Evolutionary conservation across 805 yeast genomes (phyloP).

Genomic region (Blastobotrys chiropterorum): DNA sequence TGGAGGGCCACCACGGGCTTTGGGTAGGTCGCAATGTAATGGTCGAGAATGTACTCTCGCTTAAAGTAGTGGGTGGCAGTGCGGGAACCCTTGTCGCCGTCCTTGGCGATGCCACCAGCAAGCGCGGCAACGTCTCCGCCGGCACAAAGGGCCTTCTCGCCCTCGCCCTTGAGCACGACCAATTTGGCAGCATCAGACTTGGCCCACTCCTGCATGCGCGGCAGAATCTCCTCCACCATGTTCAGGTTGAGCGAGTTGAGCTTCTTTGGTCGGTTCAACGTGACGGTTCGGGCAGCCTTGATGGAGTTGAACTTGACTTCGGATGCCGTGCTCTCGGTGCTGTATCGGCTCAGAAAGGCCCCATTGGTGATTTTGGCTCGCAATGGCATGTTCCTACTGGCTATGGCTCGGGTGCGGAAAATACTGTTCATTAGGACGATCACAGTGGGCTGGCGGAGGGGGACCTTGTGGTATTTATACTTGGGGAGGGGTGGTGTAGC

Average conservation of each 20-base stretch:
- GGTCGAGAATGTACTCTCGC: slow-evolving; percentile 75
- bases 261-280: slow-evolving; percentile 74
- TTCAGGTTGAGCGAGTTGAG: slow-evolving; percentile 75
- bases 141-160: slow-evolving; percentile 74
- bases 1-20: slow-evolving; percentile 83
- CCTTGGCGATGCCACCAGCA: slow-evolving; percentile 37
- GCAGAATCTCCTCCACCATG: slow-evolving; percentile 68
- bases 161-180: slow-evolving; percentile 59
- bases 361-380: slow-evolving; percentile 28
- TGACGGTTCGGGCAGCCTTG: slow-evolving; percentile 63
- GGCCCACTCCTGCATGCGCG: slow-evolving; percentile 70
- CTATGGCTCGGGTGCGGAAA: not conserved
- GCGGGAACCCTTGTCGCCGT: slow-evolving; percentile 41
- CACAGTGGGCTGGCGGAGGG: not conserved
- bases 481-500: not conserved
- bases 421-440: not conserved
- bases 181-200: slow-evolving; percentile 60
- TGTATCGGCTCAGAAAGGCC: slow-evolving; percentile 10
- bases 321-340: not conserved
- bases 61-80: slow-evolving; percentile 65
- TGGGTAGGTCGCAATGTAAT: slow-evolving; percentile 68
- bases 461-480: not conserved
- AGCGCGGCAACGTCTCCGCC: slow-evolving; percentile 93
- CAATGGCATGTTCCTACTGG: slow-evolving; percentile 27
- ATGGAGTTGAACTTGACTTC: slow-evolving; percentile 61